These are phyloP conservation scores for Pyracantha coccinea DNA, from an alignment of 331 rosid genomes.

Conservation along the genomic window DNA sequence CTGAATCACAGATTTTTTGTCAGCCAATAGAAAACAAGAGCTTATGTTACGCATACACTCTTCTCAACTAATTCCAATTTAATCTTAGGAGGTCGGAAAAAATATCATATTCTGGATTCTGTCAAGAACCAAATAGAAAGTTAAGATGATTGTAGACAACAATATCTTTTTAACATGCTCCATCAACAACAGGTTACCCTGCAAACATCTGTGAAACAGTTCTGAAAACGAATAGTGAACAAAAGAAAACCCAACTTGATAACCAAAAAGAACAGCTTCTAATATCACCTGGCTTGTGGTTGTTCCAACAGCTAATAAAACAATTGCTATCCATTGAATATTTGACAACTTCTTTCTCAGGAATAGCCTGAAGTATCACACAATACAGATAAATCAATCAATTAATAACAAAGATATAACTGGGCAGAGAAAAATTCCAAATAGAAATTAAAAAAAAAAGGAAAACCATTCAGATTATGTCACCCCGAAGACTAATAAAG, in stretches of 20 bases:
- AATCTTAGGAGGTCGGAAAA: background rate
- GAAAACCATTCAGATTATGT: background rate
- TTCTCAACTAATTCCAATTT: background rate
- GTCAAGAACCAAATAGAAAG: background rate
- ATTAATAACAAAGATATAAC: background rate
- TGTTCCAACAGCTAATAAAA: slow-evolving; percentile 86
- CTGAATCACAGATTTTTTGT: background rate
- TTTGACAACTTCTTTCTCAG: slow-evolving; percentile 75
- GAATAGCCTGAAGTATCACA: slow-evolving; percentile 45
- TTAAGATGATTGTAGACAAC: background rate
- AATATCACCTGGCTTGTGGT: slow-evolving; percentile 91
- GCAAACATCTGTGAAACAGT: background rate
- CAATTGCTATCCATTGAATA: slow-evolving; percentile 87
- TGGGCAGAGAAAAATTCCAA: background rate
- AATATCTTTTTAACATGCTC: background rate
- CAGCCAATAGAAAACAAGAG: background rate
- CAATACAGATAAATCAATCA: slow-evolving; percentile 6
- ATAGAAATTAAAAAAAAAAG: background rate
- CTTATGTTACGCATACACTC: background rate
- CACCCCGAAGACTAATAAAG: background rate
- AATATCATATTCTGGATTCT: background rate
- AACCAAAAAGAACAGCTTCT: background rate
- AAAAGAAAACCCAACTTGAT: background rate
- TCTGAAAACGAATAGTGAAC: background rate
- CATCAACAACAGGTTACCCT: background rate